phyloP scores from a whole-genome alignment of 805 yeast genomes.

The Kodamaea leandrae region DNA sequence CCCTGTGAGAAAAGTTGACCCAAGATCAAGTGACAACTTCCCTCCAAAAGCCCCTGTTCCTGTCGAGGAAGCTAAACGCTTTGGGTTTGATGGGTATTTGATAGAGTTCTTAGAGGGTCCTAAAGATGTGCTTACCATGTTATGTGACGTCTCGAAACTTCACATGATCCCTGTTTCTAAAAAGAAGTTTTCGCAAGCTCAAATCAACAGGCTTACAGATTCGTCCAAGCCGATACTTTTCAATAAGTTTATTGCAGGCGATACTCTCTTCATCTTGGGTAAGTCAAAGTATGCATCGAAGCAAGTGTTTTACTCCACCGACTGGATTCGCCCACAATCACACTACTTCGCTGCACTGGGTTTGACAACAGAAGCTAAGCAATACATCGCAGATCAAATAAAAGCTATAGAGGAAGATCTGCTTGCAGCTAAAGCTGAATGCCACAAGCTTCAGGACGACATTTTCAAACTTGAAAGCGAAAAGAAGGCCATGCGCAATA shows the following conservation, averaged over 20 bases:
- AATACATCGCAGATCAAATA: constrained; percentile 12
- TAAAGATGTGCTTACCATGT: constrained; percentile 63
- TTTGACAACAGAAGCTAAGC: constrained; percentile 26
- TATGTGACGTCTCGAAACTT: constrained; percentile 51
- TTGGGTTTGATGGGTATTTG: constrained; percentile 81
- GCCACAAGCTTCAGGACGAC: constrained; percentile 17
- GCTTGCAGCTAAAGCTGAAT: constrained; percentile 12
- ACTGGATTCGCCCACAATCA: constrained; percentile 26
- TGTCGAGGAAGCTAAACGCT: constrained; percentile 32
- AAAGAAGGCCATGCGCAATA: constrained; percentile 12
- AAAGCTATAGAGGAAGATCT: constrained; percentile 10
- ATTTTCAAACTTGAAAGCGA: constrained; percentile 15
- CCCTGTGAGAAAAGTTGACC: constrained; percentile 45
- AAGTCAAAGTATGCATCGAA: constrained; percentile 64
- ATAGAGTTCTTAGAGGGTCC: constrained; percentile 77
- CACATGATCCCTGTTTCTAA: constrained; percentile 62
- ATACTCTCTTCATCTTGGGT: constrained; percentile 46
- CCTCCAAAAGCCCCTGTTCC: constrained; percentile 20
- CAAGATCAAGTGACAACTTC: not conserved
- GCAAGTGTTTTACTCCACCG: constrained; percentile 47
- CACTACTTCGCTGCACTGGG: constrained; percentile 33
- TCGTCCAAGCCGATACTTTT: constrained; percentile 45
- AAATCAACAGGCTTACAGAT: constrained; percentile 36
- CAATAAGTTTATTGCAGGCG: constrained; percentile 59
- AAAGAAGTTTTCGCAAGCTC: constrained; percentile 40